A percentile compares a stretch with the other conserved stretches of the same genome.
Evolutionary conservation across 2,329 filamentous ascomycete species (phyloP).

Genomic region (Colletotrichum sp.): DNA sequence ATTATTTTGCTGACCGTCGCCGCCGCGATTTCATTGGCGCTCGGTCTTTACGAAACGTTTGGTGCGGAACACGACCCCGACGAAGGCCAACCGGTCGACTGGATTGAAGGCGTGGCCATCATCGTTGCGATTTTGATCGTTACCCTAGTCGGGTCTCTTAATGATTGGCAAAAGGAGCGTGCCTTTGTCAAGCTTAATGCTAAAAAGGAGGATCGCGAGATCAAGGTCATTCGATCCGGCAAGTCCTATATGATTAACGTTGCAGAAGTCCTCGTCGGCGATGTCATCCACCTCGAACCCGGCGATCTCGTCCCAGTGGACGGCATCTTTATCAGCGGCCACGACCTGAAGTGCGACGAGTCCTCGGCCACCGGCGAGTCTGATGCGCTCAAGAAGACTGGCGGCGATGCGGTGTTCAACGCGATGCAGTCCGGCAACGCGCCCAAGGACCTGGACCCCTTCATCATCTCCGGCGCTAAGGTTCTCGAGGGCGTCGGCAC

Average conservation of each 20-base stretch:
- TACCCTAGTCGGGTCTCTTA: constrained; percentile 65
- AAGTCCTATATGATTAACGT: constrained; percentile 68
- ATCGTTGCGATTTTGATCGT: constrained; percentile 70
- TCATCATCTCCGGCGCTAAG: constrained; percentile 64
- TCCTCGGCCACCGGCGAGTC: constrained; percentile 78
- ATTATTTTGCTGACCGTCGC: constrained; percentile 70
- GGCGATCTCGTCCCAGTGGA: constrained; percentile 76
- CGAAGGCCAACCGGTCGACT: constrained; percentile 57
- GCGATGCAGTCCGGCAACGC: constrained; percentile 53
- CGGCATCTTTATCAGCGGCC: constrained; percentile 67
- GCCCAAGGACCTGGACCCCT: constrained; percentile 63
- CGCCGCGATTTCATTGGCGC: constrained; percentile 67
- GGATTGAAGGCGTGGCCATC: constrained; percentile 73
- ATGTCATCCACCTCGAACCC: constrained; percentile 71
- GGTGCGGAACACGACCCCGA: constrained; percentile 48
- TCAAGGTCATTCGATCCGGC: constrained; percentile 72
- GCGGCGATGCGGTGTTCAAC: constrained; percentile 62
- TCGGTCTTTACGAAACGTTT: constrained; percentile 72
- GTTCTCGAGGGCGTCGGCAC: constrained; percentile 59
- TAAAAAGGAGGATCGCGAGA: constrained; percentile 67
- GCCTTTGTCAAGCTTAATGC: constrained; percentile 68
- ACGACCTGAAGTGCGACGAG: constrained; percentile 68
- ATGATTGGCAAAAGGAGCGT: constrained; percentile 73
- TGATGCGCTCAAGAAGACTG: constrained; percentile 72
- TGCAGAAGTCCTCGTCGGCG: constrained; percentile 71